Evolutionary conservation across 805 yeast genomes (phyloP).

Genomic region (Ogataea sp.): DNA sequence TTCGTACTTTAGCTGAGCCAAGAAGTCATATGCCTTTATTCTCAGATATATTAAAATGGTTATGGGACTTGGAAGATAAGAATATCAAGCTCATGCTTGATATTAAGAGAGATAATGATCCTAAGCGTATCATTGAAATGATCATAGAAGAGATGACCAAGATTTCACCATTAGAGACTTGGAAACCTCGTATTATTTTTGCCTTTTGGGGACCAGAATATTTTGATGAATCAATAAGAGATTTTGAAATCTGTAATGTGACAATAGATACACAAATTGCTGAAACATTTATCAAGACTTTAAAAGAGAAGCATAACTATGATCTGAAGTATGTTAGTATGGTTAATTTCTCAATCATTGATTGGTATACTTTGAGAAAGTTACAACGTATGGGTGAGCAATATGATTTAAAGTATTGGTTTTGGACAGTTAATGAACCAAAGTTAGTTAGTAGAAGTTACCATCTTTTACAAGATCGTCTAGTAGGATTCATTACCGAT

Average conservation of each 20-base stretch:
- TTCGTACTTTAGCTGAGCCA: conserved; percentile 24
- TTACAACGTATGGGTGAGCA: not conserved
- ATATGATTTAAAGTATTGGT: conserved; percentile 21
- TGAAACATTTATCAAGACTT: conserved; percentile 12
- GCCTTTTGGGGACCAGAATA: conserved; percentile 28
- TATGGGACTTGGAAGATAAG: conserved; percentile 26
- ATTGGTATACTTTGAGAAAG: conserved; percentile 1
- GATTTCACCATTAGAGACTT: conserved; percentile 16
- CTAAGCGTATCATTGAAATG: conserved; percentile 15
- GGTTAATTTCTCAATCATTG: conserved; percentile 1
- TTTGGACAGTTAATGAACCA: conserved; percentile 28
- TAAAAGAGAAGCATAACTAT: conserved; percentile 12
- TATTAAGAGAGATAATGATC: conserved; percentile 24
- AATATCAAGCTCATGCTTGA: conserved; percentile 33
- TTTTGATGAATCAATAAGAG: conserved; percentile 18
- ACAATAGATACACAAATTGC: conserved; percentile 17
- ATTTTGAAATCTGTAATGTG: conserved; percentile 22
- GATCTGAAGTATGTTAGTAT: not conserved
- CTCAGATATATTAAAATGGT: conserved; percentile 25
- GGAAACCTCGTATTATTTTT: conserved; percentile 26
- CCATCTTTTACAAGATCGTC: conserved; percentile 6
- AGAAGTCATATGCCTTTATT: conserved; percentile 25
- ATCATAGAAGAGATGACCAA: conserved; percentile 16
- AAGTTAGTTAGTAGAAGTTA: conserved; percentile 14
- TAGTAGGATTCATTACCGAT: conserved; percentile 16